Base-by-base conservation (phyloP, 2,329 filamentous ascomycete species). In the Aspergillus arachidicola region DNA sequence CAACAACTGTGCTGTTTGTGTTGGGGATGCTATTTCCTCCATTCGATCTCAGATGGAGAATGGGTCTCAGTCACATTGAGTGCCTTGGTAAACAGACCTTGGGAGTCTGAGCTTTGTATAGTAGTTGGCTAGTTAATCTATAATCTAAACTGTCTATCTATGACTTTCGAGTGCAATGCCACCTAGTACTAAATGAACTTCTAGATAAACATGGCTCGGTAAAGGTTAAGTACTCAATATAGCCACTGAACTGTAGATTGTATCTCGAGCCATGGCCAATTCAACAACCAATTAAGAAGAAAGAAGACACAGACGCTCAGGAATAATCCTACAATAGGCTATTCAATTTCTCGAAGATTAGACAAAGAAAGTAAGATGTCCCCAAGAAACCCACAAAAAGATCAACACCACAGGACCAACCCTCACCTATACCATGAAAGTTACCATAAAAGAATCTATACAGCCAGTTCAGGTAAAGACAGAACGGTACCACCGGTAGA, bases 101-200 rank as follows among this genome's bases (percentile, higher is more conserved):
- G 41, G 2, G 2, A 43, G 11, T 21, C 9, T 5, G 7, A 10
- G 3, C 21, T 7, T 21, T 11, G 7, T 43, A 43, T 21, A 6
- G 41, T 21, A 43, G 9, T 43, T 43, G 9, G 7, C 19, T 43
- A 4, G 7, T 7, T 43, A 43, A 21, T 21, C 2, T 11, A 21
- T 21, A n/a, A 10, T 43, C 3, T 2, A 21, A 43, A 11, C 9
- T 11, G 41, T 11, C 16, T 21, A n/a, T 43, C 7, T n/a, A 21
- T 21, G 19, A 0, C 0, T 11, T 21, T n/a, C 2, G 19, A 11
- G 41, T 19, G 2, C 11, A 21, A 43, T 43, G 9, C 7, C 7
- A n/a, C 19, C 3, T 1, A 23, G 19, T 0, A 43, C 7, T 2
- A n/a, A n/a, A 1, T 10, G 9, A 43, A 4, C 0, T 3, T 6